Percentiles rank a stretch among this genome's conserved stretches.
Evolutionary conservation across 305 asterid genomes (phyloP).

Genomic region (Fraxinus albicans): DNA sequence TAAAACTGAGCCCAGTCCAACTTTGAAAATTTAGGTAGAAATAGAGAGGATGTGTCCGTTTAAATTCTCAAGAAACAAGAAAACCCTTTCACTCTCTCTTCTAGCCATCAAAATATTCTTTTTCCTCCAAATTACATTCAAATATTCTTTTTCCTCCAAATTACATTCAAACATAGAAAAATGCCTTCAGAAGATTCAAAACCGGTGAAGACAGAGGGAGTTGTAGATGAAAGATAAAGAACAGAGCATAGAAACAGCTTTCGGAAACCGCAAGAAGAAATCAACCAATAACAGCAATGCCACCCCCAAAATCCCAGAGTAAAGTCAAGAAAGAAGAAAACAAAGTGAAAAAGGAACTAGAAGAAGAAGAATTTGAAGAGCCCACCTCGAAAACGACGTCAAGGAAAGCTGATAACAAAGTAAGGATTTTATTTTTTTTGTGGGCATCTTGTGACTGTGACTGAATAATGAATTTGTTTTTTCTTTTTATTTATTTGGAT

Average conservation of each 20-base stretch:
- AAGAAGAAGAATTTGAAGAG: slow-evolving; percentile 39
- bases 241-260: slow-evolving; percentile 32
- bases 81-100: not conserved
- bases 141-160: slow-evolving; percentile 7
- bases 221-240: slow-evolving; percentile 47
- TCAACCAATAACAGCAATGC: slow-evolving; percentile 36
- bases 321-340: slow-evolving; percentile 41
- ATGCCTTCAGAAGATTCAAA: slow-evolving; percentile 50
- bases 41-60: not conserved
- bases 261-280: slow-evolving; percentile 37
- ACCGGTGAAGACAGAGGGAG: slow-evolving; percentile 41
- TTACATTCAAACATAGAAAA: not conserved
- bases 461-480: not conserved
- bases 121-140: slow-evolving; percentile 5
- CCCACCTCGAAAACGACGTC: slow-evolving; percentile 33
- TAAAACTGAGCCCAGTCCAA: not conserved
- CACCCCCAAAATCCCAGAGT: slow-evolving; percentile 30
- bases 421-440: slow-evolving; percentile 14
- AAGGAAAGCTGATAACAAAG: slow-evolving; percentile 39
- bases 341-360: slow-evolving; percentile 42
- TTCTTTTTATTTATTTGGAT: not conserved
- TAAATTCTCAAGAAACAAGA: not conserved
- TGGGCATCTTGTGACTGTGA: not conserved
- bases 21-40: not conserved
- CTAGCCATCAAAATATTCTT: not conserved